These are phyloP conservation scores for Phyllachora maydis DNA, from an alignment of 2,329 filamentous ascomycete genomes.

Conservation along the genomic window DNA sequence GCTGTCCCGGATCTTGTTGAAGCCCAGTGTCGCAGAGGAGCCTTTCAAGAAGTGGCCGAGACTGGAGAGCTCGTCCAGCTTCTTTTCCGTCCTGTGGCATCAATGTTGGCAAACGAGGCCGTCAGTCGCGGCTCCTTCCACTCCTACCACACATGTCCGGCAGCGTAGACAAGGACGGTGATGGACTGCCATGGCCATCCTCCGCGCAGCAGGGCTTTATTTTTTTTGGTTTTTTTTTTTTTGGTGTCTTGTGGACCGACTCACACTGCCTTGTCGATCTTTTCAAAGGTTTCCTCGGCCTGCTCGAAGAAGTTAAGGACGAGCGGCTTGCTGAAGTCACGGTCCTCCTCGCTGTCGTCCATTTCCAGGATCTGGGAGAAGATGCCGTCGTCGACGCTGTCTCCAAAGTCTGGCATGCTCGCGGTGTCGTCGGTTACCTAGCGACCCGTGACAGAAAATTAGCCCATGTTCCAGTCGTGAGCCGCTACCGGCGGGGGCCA, in stretches of 20 bases:
- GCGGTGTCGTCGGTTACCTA: slow-evolving; percentile 16
- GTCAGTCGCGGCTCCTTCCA: too few species aligned
- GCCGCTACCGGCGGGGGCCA: neutral
- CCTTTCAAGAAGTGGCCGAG: slow-evolving; percentile 95
- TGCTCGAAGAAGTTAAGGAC: slow-evolving; percentile 89
- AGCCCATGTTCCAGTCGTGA: too few species aligned
- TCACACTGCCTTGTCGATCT: slow-evolving; percentile 75
- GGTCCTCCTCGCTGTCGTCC: slow-evolving; percentile 75
- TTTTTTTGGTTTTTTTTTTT: too few species aligned
- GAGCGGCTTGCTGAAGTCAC: slow-evolving; percentile 75
- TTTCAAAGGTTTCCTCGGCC: slow-evolving; percentile 63
- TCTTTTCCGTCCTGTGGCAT: slow-evolving; percentile 39
- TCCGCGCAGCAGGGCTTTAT: too few species aligned
- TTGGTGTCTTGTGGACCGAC: too few species aligned
- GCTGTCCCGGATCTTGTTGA: slow-evolving; percentile 75
- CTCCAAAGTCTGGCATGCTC: slow-evolving; percentile 41
- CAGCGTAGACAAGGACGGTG: slow-evolving; percentile 1
- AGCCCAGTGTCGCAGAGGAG: slow-evolving; percentile 81
- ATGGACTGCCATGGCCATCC: too few species aligned
- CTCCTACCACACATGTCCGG: too few species aligned
- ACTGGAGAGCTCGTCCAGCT: slow-evolving; percentile 57
- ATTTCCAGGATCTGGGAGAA: slow-evolving; percentile 97
- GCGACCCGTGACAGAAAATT: neutral
- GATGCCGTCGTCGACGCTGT: slow-evolving; percentile 57
- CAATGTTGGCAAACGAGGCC: too few species aligned